Conservation (phyloP, 345 rosid species). For the Draba incana region DNA sequence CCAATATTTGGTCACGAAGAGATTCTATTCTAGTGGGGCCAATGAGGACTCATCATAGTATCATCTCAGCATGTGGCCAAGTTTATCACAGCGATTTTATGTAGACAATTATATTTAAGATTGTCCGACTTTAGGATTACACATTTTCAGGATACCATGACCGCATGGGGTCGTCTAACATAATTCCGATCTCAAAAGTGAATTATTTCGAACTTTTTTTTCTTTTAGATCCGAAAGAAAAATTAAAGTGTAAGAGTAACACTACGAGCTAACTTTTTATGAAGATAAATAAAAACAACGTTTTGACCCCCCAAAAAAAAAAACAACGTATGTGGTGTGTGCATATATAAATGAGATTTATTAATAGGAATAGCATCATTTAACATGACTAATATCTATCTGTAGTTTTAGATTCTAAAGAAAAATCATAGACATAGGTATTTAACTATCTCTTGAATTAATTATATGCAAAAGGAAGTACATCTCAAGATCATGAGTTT, state of each 20-base stretch:
- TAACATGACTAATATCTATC: neutral
- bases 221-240: conserved; percentile 20
- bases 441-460: neutral
- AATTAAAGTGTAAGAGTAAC: neutral
- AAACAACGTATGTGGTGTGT: neutral
- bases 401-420: neutral
- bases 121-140: conserved; percentile 40
- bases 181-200: conserved; percentile 27
- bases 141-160: conserved; percentile 38
- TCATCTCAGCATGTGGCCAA: conserved; percentile 33
- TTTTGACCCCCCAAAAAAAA: neutral
- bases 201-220: conserved; percentile 29
- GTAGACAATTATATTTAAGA: conserved; percentile 27
- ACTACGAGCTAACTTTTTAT: neutral
- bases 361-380: neutral
- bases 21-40: conserved; percentile 14
- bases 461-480: no score
- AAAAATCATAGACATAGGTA: neutral
- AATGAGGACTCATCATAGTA: neutral
- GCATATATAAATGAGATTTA: conserved; percentile 1
- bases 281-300: neutral
- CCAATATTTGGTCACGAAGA: conserved; percentile 34
- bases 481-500: no score
- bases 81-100: conserved; percentile 27
- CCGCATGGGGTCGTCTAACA: conserved; percentile 37